phyloP scores from a whole-genome alignment of 2,329 filamentous ascomycete species.

The Knoxdaviesia capensis region DNA sequence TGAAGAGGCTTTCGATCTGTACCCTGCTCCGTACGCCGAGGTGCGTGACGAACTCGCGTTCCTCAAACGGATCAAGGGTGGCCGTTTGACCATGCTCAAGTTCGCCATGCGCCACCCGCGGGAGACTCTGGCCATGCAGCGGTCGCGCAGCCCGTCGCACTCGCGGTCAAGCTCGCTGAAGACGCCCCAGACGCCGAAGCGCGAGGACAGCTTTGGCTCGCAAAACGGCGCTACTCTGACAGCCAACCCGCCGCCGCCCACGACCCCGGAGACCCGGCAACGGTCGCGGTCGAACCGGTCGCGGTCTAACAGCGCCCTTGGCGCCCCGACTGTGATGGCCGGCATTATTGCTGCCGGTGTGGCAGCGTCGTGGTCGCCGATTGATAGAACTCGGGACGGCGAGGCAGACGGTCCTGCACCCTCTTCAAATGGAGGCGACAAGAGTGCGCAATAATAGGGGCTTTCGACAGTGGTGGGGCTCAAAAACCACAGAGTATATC shows the following conservation, averaged over 20 bases:
- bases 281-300: constrained; percentile 48
- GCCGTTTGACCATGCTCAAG: constrained; percentile 61
- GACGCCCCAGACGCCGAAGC: constrained; percentile 41
- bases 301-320: constrained; percentile 49
- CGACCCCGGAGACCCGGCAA: constrained; percentile 38
- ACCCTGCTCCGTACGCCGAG: constrained; percentile 53
- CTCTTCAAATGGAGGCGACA: neutral
- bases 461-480: constrained; percentile 2
- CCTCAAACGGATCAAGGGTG: constrained; percentile 62
- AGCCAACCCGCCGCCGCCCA: constrained; percentile 18
- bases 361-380: constrained; percentile 57
- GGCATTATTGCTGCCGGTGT: constrained; percentile 62
- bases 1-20: constrained; percentile 43
- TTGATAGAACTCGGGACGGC: constrained; percentile 23
- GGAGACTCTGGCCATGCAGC: constrained; percentile 39
- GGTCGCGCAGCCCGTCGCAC: constrained; percentile 41
- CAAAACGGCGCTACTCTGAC: constrained; percentile 24
- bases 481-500: neutral
- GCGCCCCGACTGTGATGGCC: constrained; percentile 63
- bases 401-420: constrained; percentile 6
- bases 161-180: constrained; percentile 43
- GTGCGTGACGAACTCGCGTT: constrained; percentile 66
- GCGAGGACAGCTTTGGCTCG: constrained; percentile 29
- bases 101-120: constrained; percentile 60
- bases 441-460: constrained; percentile 5